phyloP scores from a whole-genome alignment of 2,329 filamentous ascomycete species.

The Colletotrichum neosansevieriae region DNA sequence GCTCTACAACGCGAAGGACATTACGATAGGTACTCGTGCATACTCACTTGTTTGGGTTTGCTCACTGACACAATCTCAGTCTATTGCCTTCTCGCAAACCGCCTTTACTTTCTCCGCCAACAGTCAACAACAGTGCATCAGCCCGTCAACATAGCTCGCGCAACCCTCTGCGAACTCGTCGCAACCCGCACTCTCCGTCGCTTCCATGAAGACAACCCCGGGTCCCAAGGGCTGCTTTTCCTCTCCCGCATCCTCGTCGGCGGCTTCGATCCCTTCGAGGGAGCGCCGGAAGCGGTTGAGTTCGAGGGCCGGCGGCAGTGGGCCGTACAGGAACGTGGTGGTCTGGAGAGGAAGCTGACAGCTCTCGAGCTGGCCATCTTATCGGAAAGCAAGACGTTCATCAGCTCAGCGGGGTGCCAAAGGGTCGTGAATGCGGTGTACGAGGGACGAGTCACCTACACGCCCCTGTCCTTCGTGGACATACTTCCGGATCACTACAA shows the following conservation, averaged over 20 bases:
- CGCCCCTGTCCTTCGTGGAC: slow-evolving; percentile 76
- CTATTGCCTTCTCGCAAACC: slow-evolving; percentile 79
- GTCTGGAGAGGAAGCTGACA: slow-evolving; percentile 68
- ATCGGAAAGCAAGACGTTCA: slow-evolving; percentile 76
- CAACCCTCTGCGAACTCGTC: slow-evolving; percentile 76
- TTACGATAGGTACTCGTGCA: slow-evolving; percentile 66
- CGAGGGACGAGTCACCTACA: slow-evolving; percentile 76
- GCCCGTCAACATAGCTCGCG: slow-evolving; percentile 76
- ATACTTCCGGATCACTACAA: slow-evolving; percentile 82
- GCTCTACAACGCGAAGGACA: slow-evolving; percentile 73
- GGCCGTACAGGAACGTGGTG: slow-evolving; percentile 53
- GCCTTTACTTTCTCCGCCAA: slow-evolving; percentile 76
- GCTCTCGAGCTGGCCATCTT: slow-evolving; percentile 80
- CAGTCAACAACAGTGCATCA: slow-evolving; percentile 75
- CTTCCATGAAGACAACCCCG: slow-evolving; percentile 76
- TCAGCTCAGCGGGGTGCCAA: slow-evolving; percentile 75
- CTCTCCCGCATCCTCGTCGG: slow-evolving; percentile 77
- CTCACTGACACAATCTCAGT: slow-evolving; percentile 54
- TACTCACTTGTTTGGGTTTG: neutral
- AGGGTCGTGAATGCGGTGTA: slow-evolving; percentile 79
- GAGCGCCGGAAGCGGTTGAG: slow-evolving; percentile 70
- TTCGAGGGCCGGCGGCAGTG: slow-evolving; percentile 48
- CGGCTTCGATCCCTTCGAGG: slow-evolving; percentile 79
- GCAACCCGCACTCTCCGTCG: slow-evolving; percentile 75
- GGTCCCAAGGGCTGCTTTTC: slow-evolving; percentile 71